Base-by-base conservation (phyloP, 192 early-diverging fungal species). In the Phlyctochytrium planicorne region DNA sequence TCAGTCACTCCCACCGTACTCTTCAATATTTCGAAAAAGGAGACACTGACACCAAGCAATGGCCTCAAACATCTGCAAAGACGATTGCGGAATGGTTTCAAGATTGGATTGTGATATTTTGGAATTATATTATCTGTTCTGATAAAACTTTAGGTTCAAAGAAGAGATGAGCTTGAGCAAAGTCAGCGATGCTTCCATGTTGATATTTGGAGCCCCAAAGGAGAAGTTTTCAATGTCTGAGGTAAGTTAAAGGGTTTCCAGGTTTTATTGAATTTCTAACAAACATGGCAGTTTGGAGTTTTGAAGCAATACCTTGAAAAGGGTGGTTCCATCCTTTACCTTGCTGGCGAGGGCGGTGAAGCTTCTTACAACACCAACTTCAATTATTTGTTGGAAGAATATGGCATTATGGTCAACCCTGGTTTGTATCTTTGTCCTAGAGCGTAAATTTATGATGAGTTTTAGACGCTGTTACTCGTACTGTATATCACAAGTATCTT, bases 311-410 rank as follows among this genome's bases (percentile, higher is more conserved):
- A 75, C 60, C 52, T 88, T 34, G 85, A 88, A n/a, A 62, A 70
- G 10, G 86, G 84, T 37, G 84, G 86, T 3, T 87, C 86, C 0
- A 87, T 88, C 47, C 60, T 88, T 32, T 88, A 87, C 53, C 69
- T 88, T 10, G 69, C 83, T 1, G 75, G 78, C n/a, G 86, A 88
- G 67, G 86, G 85, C 36, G 86, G 86, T 6, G 86, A 88, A 64
- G 70, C 82, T 17, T 59, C 75, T 23, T 75, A 37, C 36, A 78
- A 79, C 36, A 87, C 85, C 2, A 88, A 88, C 64, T 88, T 88
- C 73, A 88, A 88, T 64, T 88, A 88, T 72, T 69, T 88, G 10
- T 67, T 88, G 27, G 86, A 88, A 65, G 86, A 88, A 59, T 85
- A 80, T 50, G 86, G 86, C 16, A 87, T 88, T 57, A 78, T 78